Conservation (phyloP, 2,329 filamentous ascomycete genomes). For the Fusarium liriodendri region DNA sequence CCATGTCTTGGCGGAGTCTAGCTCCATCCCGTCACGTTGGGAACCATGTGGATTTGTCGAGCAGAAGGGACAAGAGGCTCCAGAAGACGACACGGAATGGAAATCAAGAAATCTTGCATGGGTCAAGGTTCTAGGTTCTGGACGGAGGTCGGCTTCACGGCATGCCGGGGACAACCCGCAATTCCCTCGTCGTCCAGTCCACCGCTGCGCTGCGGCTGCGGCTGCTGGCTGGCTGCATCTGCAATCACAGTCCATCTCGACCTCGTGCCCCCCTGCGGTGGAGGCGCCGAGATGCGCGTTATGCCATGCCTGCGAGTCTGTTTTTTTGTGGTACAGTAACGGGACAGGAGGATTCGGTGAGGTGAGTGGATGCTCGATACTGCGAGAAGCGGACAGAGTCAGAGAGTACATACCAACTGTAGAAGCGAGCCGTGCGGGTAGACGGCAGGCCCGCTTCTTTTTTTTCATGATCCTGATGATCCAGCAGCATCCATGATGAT, state of each 20-base stretch:
- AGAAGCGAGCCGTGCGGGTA: slow-evolving; percentile 11
- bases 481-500: slow-evolving; percentile 15
- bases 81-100: neutral
- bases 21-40: neutral
- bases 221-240: neutral
- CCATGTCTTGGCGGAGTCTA: neutral
- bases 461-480: slow-evolving; percentile 18
- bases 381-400: neutral
- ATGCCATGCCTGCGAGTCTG: neutral
- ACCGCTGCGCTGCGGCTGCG: neutral
- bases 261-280: neutral
- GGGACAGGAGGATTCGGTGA: slow-evolving; percentile 8
- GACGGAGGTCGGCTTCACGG: slow-evolving; percentile 28
- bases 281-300: slow-evolving; percentile 1
- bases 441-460: neutral
- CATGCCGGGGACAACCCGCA: slow-evolving; percentile 16
- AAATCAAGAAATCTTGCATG: neutral
- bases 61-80: neutral
- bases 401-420: neutral
- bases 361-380: slow-evolving; percentile 25
- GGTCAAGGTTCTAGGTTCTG: neutral
- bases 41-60: neutral
- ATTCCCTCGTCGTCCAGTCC: neutral
- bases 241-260: neutral
- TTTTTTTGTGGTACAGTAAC: slow-evolving; percentile 27